These are phyloP conservation scores for Saccharomyces hybrid DNA, from an alignment of 1,139 yeast species.

Conservation along the genomic window DNA sequence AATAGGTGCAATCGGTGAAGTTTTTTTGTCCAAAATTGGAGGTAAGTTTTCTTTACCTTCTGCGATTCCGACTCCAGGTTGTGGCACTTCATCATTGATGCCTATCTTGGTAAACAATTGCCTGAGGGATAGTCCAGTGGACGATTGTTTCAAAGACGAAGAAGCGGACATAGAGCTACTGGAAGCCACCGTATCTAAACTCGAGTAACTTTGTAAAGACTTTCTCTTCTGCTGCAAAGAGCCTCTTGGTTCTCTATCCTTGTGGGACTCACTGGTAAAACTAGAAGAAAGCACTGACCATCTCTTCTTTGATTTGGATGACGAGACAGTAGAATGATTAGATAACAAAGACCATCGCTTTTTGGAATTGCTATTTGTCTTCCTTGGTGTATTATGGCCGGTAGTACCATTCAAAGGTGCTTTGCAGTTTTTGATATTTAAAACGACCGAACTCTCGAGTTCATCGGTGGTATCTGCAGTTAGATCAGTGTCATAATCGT, in stretches of 20 bases:
- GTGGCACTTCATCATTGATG: slow-evolving; percentile 15
- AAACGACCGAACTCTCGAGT: too few relatives aligned
- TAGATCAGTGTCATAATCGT: slow-evolving; percentile 20
- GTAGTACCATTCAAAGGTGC: too few relatives aligned
- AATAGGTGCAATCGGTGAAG: not conserved
- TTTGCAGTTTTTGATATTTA: too few relatives aligned
- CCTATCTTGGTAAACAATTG: slow-evolving; percentile 26
- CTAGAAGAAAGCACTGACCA: slow-evolving; percentile 27
- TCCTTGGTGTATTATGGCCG: too few relatives aligned
- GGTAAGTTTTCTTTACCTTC: slow-evolving; percentile 4
- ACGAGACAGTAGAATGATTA: slow-evolving; percentile 19
- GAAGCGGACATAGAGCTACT: not conserved
- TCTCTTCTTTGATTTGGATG: slow-evolving; percentile 20
- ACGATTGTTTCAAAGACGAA: slow-evolving; percentile 23
- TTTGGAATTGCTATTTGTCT: too few relatives aligned
- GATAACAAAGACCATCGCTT: slow-evolving; percentile 31
- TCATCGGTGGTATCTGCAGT: too few relatives aligned
- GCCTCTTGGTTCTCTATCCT: slow-evolving; percentile 11
- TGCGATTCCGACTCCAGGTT: not conserved
- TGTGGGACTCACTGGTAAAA: slow-evolving; percentile 13
- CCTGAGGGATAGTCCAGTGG: slow-evolving; percentile 28
- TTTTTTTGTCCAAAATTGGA: not conserved
- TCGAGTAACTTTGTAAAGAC: slow-evolving; percentile 8
- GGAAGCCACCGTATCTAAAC: not conserved
- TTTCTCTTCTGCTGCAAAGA: slow-evolving; percentile 16